Percentiles rank a stretch among this genome's conserved stretches.
phyloP scores from a whole-genome alignment of 805 yeast genomes.

The Ogataea dorogensis region DNA sequence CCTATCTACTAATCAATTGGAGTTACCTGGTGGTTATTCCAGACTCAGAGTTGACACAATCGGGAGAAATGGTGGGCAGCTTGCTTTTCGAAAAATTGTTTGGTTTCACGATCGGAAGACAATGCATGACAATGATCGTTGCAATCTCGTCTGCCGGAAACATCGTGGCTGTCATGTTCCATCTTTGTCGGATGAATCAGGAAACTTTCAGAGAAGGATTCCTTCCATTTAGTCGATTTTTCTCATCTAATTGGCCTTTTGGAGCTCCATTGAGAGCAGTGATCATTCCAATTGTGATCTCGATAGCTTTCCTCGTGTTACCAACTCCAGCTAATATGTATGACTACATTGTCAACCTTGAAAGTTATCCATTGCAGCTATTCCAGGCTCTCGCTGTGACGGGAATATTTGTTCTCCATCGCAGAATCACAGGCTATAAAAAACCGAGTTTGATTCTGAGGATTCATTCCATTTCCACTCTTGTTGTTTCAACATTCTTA shows the following conservation, averaged over 20 bases:
- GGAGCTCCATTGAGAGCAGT: slow-evolving; percentile 52
- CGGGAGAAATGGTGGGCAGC: slow-evolving; percentile 53
- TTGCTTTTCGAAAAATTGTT: slow-evolving; percentile 49
- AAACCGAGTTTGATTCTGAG: slow-evolving; percentile 54
- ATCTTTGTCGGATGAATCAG: slow-evolving; percentile 53
- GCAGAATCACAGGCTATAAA: slow-evolving; percentile 45
- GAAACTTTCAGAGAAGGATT: slow-evolving; percentile 58
- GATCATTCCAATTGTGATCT: slow-evolving; percentile 40
- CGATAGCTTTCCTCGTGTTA: slow-evolving; percentile 40
- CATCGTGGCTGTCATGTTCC: slow-evolving; percentile 52
- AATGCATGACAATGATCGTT: slow-evolving; percentile 46
- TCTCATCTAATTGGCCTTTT: slow-evolving; percentile 55
- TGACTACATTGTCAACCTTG: slow-evolving; percentile 50
- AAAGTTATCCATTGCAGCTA: slow-evolving; percentile 49
- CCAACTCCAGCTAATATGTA: slow-evolving; percentile 51
- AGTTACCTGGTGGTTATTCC: slow-evolving; percentile 54
- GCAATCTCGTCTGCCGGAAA: slow-evolving; percentile 58
- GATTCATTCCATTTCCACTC: slow-evolving; percentile 46
- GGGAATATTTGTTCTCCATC: slow-evolving; percentile 56
- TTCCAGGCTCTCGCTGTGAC: slow-evolving; percentile 52
- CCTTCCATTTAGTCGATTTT: slow-evolving; percentile 47
- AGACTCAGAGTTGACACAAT: slow-evolving; percentile 40
- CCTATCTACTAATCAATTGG: slow-evolving; percentile 47
- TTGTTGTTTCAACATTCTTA: slow-evolving; percentile 47
- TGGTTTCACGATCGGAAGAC: slow-evolving; percentile 48